These are phyloP conservation scores for Arabidopsis hybrid DNA, from an alignment of 441 rosid genomes.

Conservation along the genomic window DNA sequence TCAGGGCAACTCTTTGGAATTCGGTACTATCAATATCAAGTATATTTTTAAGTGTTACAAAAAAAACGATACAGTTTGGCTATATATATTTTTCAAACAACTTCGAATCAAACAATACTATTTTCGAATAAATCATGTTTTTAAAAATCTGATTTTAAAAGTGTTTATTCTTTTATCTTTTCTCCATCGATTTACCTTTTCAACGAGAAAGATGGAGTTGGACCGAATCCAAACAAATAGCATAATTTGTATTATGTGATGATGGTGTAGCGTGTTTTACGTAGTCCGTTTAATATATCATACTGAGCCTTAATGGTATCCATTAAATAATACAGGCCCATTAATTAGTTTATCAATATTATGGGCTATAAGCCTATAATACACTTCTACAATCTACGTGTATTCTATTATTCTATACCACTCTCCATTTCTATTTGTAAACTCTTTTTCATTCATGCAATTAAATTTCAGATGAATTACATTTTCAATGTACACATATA, in stretches of 20 bases:
- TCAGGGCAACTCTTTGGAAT: neutral
- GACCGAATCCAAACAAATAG: neutral
- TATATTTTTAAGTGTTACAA: too few species aligned
- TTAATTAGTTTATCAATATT: neutral
- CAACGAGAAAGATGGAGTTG: neutral
- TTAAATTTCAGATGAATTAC: too few species aligned
- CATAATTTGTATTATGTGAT: neutral
- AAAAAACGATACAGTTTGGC: too few species aligned
- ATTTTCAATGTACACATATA: too few species aligned
- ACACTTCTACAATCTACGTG: neutral
- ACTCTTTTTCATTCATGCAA: too few species aligned
- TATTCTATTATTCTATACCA: too few species aligned
- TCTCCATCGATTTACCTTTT: neutral
- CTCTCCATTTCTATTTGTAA: too few species aligned
- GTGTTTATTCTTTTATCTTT: neutral
- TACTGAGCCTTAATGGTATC: constrained; percentile 7
- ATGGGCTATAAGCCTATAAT: constrained; percentile 1
- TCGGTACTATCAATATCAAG: too few species aligned
- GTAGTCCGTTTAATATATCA: neutral
- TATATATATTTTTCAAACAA: too few species aligned
- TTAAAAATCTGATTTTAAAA: too few species aligned
- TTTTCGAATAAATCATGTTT: neutral
- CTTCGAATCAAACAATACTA: too few species aligned
- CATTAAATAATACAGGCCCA: constrained; percentile 9
- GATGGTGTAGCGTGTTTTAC: neutral